Conservation (phyloP, 257 asterid species). For the Cruciata laevipes region DNA sequence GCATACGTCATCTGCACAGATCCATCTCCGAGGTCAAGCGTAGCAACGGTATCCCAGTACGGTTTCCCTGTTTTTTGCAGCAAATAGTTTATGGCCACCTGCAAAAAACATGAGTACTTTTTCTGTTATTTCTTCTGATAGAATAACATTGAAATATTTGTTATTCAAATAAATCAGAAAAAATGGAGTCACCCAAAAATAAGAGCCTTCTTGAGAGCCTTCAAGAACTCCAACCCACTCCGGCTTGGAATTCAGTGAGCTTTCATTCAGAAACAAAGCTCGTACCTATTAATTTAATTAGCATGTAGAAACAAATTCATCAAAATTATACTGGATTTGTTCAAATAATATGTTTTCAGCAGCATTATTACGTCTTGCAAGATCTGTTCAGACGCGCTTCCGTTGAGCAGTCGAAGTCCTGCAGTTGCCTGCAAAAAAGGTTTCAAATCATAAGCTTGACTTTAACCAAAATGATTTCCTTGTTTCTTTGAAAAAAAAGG, state of each 20-base stretch:
- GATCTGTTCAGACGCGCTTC: slow-evolving; percentile 68
- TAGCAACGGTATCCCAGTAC: slow-evolving; percentile 53
- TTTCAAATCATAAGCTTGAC: no score
- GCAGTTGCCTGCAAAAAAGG: slow-evolving; percentile 62
- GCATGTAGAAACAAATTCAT: background rate
- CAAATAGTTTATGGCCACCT: slow-evolving; percentile 77
- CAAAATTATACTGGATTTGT: no score
- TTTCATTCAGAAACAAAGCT: slow-evolving; percentile 50
- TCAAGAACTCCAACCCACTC: slow-evolving; percentile 72
- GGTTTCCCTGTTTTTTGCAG: slow-evolving; percentile 59
- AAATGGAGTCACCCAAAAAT: slow-evolving; percentile 62
- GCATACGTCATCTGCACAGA: slow-evolving; percentile 90
- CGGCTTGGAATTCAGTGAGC: slow-evolving; percentile 49
- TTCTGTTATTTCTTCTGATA: no score
- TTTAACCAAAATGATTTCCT: no score
- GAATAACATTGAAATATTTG: no score
- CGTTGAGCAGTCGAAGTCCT: slow-evolving; percentile 74
- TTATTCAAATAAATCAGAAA: no score
- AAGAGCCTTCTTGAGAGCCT: slow-evolving; percentile 79
- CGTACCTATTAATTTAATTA: slow-evolving; percentile 59
- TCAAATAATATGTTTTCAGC: no score
- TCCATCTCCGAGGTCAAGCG: slow-evolving; percentile 88
- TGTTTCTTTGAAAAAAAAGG: no score
- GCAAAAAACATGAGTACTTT: slow-evolving; percentile 4
- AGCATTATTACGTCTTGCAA: slow-evolving; percentile 51